phyloP scores from a whole-genome alignment of 2,329 filamentous ascomycete species.

The Cytospora piceae region DNA sequence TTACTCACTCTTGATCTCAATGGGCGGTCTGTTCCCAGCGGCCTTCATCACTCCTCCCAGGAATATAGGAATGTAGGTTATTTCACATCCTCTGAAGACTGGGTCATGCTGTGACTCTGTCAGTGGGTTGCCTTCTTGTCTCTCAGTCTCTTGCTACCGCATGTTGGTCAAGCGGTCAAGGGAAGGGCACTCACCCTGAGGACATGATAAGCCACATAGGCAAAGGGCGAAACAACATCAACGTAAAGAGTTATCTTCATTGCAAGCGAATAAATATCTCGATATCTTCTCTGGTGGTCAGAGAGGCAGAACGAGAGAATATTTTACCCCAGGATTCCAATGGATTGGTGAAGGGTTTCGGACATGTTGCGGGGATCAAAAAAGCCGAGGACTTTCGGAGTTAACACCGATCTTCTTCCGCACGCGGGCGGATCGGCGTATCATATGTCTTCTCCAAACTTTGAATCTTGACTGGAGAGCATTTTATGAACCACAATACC shows the following conservation, averaged over 20 bases:
- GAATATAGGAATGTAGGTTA: conserved; percentile 44
- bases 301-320: too few species aligned
- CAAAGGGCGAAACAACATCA: conserved; percentile 47
- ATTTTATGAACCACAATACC: too few species aligned
- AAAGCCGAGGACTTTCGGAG: too few species aligned
- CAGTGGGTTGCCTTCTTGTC: not conserved
- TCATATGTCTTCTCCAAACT: too few species aligned
- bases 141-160: not conserved
- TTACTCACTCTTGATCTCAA: conserved; percentile 43
- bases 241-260: conserved; percentile 45
- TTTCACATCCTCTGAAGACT: conserved; percentile 29
- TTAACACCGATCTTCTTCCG: too few species aligned
- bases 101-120: conserved; percentile 19
- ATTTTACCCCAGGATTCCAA: not conserved
- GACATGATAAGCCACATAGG: conserved; percentile 44
- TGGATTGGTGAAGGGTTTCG: too few species aligned
- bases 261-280: not conserved
- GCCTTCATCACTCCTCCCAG: conserved; percentile 44
- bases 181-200: conserved; percentile 40
- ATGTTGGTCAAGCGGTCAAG: too few species aligned
- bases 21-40: conserved; percentile 43
- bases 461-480: too few species aligned
- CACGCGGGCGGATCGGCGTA: too few species aligned
- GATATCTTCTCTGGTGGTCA: too few species aligned
- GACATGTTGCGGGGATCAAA: too few species aligned